These are phyloP conservation scores for Fusarium virguliforme DNA, from an alignment of 2,329 filamentous ascomycete genomes.

Conservation along the genomic window DNA sequence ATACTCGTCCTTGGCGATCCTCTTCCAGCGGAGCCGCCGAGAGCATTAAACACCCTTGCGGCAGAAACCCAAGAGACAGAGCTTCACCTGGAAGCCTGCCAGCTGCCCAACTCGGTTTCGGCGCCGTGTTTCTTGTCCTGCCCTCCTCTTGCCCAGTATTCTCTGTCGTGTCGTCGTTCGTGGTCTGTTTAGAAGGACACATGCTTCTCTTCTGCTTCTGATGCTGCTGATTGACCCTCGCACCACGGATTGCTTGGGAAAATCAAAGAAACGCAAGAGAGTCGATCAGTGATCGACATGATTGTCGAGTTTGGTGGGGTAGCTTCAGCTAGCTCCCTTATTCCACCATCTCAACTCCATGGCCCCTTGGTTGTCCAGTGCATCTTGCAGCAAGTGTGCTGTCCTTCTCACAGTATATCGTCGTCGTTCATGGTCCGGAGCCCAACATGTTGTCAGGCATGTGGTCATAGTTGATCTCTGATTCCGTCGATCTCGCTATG, in stretches of 20 bases:
- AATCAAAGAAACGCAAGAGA: constrained; percentile 28
- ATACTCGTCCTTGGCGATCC: background rate
- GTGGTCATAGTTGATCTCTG: constrained; percentile 56
- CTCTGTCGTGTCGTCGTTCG: background rate
- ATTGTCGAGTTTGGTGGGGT: background rate
- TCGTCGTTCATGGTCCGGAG: constrained; percentile 5
- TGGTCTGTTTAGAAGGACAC: background rate
- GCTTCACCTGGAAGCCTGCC: background rate
- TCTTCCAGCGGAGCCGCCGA: constrained; percentile 9
- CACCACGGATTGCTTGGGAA: constrained; percentile 13
- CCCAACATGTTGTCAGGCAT: constrained; percentile 57
- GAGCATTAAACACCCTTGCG: constrained; percentile 10
- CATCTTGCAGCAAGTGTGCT: background rate
- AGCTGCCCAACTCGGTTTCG: background rate
- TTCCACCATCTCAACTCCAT: background rate
- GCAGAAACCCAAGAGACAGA: background rate
- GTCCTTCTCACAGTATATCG: background rate
- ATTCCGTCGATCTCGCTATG: constrained; percentile 22
- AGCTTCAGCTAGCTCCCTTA: background rate
- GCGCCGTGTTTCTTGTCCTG: background rate
- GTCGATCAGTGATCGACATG: constrained; percentile 1
- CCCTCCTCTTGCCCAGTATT: background rate
- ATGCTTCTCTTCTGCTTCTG: background rate
- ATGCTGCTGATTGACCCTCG: background rate
- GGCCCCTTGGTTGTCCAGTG: background rate